Evolutionary conservation across 1,284 basidiomycete species (phyloP), one percentile per base, ranked within the genome.

Genomic region (Pisolithus thermaeus): DNA sequence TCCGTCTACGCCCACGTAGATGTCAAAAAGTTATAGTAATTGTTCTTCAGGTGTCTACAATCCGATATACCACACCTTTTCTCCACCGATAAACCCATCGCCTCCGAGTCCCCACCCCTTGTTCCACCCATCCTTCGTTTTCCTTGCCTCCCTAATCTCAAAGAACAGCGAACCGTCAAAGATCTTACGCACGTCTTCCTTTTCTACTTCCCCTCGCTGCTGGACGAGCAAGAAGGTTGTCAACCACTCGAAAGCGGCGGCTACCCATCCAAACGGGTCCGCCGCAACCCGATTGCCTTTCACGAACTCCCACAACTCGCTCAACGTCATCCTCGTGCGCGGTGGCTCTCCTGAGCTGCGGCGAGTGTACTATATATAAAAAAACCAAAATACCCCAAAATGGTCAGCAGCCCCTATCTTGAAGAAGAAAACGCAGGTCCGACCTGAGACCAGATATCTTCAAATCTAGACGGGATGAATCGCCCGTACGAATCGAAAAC

Each of bases 401-500:
- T 18, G 20, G 4, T 18, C n/a, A 40, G n/a, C 11, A 23, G 20
- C 44, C 42, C 42, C 27, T 27, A 16, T 43, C 42, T 28, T 18
- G 44, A 12, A 45, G 32, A 23, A 5, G 3, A 35, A 46, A 18
- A 23, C 18, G 9, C 12, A 35, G 16, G 32, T 32, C 54, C 48
- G 46, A 72, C 71, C 62, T 70, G 72, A 53, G 62, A 55, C 63
- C 73, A 74, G 52, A 72, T 68, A 53, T 73, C 72, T 52, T 72
- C 70, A 46, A 74, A 71, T 51, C 64, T 68, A 56, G 67, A 65
- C 11, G 72, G 63, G 20, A 68, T 52, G 57, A 73, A 75, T 3
- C 73, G 61, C 1, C 74, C 74, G 52, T 75, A 72, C 49, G 62
- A 66, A 52, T 78, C 75, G 50, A 73, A 77, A 11, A 63, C 62